phyloP scores from a whole-genome alignment of 2,329 filamentous ascomycete species.

The Capronia americana region DNA sequence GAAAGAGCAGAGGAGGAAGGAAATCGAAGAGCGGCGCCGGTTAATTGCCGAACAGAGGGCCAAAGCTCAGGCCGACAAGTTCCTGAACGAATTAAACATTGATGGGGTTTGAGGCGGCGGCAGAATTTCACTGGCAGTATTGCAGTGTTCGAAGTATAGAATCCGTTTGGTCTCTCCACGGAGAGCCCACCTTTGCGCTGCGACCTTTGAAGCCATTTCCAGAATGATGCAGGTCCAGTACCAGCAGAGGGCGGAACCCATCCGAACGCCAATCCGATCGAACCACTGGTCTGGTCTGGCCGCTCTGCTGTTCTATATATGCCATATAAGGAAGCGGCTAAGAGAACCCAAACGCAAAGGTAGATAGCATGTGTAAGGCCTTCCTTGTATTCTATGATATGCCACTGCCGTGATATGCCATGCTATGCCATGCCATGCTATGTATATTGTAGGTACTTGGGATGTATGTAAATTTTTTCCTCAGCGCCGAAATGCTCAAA shows the following conservation, averaged over 20 bases:
- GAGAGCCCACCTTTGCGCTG: neutral
- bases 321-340: neutral
- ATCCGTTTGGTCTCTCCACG: neutral
- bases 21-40: slow-evolving; percentile 65
- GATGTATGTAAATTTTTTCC: too few relatives aligned
- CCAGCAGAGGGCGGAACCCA: neutral
- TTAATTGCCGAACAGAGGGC: slow-evolving; percentile 60
- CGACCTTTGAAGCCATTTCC: neutral
- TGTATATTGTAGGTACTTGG: too few relatives aligned
- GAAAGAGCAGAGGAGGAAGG: slow-evolving; percentile 63
- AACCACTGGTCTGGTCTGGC: neutral
- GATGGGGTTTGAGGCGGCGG: slow-evolving; percentile 22
- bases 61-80: slow-evolving; percentile 73
- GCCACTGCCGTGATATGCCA: neutral
- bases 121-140: neutral
- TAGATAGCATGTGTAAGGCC: neutral
- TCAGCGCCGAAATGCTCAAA: neutral
- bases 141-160: neutral
- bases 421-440: neutral
- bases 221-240: neutral
- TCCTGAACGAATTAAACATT: slow-evolving; percentile 62
- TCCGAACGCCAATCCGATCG: neutral
- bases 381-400: neutral
- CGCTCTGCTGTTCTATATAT: neutral
- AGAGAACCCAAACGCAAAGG: neutral